These are phyloP conservation scores for Alnus rubra DNA, from an alignment of 306 rosid species.

Conservation along the genomic window DNA sequence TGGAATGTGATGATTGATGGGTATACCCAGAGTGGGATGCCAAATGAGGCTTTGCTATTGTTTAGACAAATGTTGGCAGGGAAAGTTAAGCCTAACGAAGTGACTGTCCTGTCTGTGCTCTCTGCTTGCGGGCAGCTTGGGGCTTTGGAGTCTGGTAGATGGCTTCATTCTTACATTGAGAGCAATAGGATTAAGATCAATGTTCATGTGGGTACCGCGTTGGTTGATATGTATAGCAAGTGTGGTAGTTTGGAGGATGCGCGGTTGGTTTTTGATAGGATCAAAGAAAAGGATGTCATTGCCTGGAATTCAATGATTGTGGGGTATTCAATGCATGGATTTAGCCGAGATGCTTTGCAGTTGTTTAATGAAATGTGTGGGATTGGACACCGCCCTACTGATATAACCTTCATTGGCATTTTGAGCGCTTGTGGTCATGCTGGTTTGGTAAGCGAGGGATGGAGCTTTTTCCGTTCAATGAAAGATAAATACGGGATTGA, in stretches of 20 bases:
- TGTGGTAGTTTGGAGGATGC: constrained; percentile 78
- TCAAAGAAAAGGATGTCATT: constrained; percentile 55
- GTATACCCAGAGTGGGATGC: constrained; percentile 62
- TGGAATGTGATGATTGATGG: constrained; percentile 94
- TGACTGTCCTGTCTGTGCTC: constrained; percentile 61
- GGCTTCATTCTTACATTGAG: constrained; percentile 68
- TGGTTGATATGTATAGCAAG: constrained; percentile 80
- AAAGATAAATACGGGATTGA: constrained; percentile 44
- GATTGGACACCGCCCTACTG: constrained; percentile 49
- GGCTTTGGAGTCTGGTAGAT: constrained; percentile 69
- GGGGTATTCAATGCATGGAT: constrained; percentile 75
- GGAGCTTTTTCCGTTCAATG: constrained; percentile 59
- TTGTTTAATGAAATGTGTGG: constrained; percentile 59
- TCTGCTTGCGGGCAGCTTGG: constrained; percentile 86
- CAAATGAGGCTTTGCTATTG: constrained; percentile 57
- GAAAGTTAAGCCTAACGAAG: constrained; percentile 59
- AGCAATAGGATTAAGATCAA: constrained; percentile 41
- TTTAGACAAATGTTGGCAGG: constrained; percentile 61
- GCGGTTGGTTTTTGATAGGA: constrained; percentile 50
- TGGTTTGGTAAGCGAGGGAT: constrained; percentile 65
- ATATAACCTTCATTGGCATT: constrained; percentile 62
- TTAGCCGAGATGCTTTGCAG: constrained; percentile 54
- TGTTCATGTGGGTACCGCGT: constrained; percentile 64
- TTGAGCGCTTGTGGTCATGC: constrained; percentile 73
- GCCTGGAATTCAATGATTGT: constrained; percentile 81